Percentiles rank a stretch among this genome's conserved stretches.
phyloP scores from a whole-genome alignment of 202 grass and related monocot species.

The Musa balbisiana region DNA sequence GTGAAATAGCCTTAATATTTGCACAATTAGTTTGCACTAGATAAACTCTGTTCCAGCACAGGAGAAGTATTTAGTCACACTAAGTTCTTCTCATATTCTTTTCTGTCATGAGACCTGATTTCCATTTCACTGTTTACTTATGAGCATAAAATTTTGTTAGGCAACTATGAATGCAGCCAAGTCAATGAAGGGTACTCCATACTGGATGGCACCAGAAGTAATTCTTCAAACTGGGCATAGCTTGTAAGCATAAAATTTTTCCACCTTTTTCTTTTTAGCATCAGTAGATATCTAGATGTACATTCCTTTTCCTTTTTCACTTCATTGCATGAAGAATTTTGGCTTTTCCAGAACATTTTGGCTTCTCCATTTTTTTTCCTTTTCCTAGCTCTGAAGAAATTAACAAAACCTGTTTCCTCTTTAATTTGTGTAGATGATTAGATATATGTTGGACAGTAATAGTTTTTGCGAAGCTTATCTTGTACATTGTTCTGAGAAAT shows the following conservation, averaged over 20 bases:
- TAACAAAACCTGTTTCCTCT: too few relatives aligned
- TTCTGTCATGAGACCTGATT: constrained; percentile 3
- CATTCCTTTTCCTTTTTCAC: too few relatives aligned
- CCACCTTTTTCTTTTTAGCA: neutral
- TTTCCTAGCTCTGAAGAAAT: too few relatives aligned
- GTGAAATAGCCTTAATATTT: neutral
- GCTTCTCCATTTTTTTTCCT: too few relatives aligned
- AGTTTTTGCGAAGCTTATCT: too few relatives aligned
- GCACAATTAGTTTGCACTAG: neutral
- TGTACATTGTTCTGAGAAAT: too few relatives aligned
- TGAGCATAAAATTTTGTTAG: constrained; percentile 37
- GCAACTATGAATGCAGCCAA: constrained; percentile 96
- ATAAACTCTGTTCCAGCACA: neutral
- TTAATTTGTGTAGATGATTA: too few relatives aligned
- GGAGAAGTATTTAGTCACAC: neutral
- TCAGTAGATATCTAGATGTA: neutral
- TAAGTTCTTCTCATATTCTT: constrained; percentile 2
- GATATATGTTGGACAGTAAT: too few relatives aligned
- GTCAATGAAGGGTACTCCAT: constrained; percentile 96
- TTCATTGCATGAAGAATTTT: too few relatives aligned
- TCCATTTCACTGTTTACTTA: constrained; percentile 21
- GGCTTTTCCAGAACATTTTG: too few relatives aligned
- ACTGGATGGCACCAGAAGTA: constrained; percentile 99
- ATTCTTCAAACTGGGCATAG: constrained; percentile 90
- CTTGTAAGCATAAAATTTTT: constrained; percentile 45